Conservation (phyloP, 805 yeast genomes). For the Saccharomycopsis sp. region DNA sequence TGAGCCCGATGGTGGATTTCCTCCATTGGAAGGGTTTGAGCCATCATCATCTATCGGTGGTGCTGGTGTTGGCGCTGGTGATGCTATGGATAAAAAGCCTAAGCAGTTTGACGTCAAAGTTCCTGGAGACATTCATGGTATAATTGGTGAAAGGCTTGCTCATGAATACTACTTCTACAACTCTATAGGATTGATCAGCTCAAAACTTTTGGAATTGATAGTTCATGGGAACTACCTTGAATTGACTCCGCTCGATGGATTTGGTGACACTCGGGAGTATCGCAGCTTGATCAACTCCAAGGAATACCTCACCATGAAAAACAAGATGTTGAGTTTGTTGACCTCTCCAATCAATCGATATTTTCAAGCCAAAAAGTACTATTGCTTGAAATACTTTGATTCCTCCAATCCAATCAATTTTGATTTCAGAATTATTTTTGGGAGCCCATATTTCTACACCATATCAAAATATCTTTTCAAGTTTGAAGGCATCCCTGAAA, state of each 20-base stretch:
- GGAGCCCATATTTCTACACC: too few relatives aligned
- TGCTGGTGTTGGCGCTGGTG: conserved; percentile 7
- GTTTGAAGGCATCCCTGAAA: too few relatives aligned
- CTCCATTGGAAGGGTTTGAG: conserved; percentile 3
- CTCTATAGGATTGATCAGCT: conserved; percentile 63
- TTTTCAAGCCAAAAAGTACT: conserved; percentile 65
- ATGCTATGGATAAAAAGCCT: conserved; percentile 1
- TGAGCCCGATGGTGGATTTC: conserved; percentile 30
- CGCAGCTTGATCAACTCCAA: conserved; percentile 41
- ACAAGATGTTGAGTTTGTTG: conserved; percentile 55
- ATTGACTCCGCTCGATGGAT: conserved; percentile 57
- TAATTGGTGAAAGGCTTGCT: conserved; percentile 77
- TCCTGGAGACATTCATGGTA: conserved; percentile 75
- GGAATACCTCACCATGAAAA: conserved; percentile 39
- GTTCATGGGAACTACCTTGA: conserved; percentile 54
- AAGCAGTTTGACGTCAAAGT: conserved; percentile 24
- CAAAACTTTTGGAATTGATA: conserved; percentile 57
- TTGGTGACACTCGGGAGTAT: conserved; percentile 46
- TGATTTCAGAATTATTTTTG: conserved; percentile 47
- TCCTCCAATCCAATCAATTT: conserved; percentile 25
- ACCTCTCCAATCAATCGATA: conserved; percentile 73
- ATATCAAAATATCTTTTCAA: too few relatives aligned
- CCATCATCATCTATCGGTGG: conserved; percentile 16
- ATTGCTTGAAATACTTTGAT: conserved; percentile 49
- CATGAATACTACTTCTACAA: conserved; percentile 77